phyloP scores from a whole-genome alignment of 2,329 filamentous ascomycete genomes.

The Fusarium virguliforme region DNA sequence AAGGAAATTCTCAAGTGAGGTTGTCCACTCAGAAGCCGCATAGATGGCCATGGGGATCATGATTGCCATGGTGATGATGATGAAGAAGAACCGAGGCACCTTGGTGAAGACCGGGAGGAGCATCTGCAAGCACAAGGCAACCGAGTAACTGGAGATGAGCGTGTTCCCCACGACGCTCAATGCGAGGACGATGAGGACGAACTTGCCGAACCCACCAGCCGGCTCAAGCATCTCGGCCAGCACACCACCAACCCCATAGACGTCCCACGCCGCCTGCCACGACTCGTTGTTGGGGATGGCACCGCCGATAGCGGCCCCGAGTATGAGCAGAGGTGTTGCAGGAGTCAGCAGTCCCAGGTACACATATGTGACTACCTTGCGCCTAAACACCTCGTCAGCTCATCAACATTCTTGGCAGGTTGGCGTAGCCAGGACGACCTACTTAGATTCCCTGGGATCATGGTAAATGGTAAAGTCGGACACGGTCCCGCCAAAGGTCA shows the following conservation, averaged over 20 bases:
- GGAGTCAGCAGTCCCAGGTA: conserved; percentile 66
- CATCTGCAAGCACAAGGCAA: conserved; percentile 61
- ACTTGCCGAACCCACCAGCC: conserved; percentile 56
- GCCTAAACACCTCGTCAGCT: conserved; percentile 54
- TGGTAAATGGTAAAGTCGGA: conserved; percentile 74
- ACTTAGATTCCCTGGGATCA: conserved; percentile 45
- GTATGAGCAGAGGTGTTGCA: conserved; percentile 56
- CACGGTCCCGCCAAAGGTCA: conserved; percentile 69
- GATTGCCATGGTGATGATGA: conserved; percentile 59
- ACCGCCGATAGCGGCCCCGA: conserved; percentile 60
- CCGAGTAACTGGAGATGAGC: conserved; percentile 59
- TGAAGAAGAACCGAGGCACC: conserved; percentile 62
- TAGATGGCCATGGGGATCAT: conserved; percentile 62
- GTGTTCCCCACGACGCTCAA: conserved; percentile 59
- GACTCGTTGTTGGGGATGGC: conserved; percentile 52
- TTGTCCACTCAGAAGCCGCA: conserved; percentile 60
- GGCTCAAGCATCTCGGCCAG: conserved; percentile 54
- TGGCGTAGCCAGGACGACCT: not conserved
- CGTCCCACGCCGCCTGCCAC: conserved; percentile 52
- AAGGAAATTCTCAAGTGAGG: conserved; percentile 62
- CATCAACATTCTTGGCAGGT: conserved; percentile 52
- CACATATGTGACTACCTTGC: conserved; percentile 53
- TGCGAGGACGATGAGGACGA: conserved; percentile 54
- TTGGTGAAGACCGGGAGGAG: conserved; percentile 59
- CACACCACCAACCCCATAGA: conserved; percentile 53